A percentile compares a stretch with the other conserved stretches of the same genome.
These are phyloP conservation scores for Mycena filopes DNA, from an alignment of 768 basidiomycete genomes.

Conservation along the genomic window DNA sequence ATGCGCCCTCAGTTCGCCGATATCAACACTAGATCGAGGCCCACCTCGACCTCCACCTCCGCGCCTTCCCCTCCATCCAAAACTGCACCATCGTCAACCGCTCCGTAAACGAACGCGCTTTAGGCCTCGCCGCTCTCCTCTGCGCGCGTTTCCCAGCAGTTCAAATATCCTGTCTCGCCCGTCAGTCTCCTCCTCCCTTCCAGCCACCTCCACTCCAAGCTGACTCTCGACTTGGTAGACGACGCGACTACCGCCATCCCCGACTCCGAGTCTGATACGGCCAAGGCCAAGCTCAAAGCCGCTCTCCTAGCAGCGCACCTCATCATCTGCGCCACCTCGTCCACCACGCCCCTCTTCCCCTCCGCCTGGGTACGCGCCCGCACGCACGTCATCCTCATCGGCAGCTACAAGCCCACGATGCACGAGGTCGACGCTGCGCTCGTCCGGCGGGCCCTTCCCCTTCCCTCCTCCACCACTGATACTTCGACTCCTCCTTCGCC, in stretches of 20 bases:
- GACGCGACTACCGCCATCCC: slow-evolving; percentile 17
- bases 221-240: slow-evolving; percentile 7
- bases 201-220: slow-evolving; percentile 28
- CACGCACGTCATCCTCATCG: slow-evolving; percentile 80
- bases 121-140: slow-evolving; percentile 44
- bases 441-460: slow-evolving; percentile 57
- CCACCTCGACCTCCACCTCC: slow-evolving; percentile 71
- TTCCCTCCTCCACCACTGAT: background rate
- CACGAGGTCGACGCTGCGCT: slow-evolving; percentile 74
- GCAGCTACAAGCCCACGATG: slow-evolving; percentile 87
- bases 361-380: slow-evolving; percentile 69
- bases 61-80: slow-evolving; percentile 63
- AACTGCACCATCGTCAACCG: slow-evolving; percentile 74
- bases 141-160: slow-evolving; percentile 40
- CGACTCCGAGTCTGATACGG: slow-evolving; percentile 5
- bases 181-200: slow-evolving; percentile 38
- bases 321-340: slow-evolving; percentile 83
- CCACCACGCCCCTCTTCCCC: slow-evolving; percentile 76
- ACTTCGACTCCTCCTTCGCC: too few species aligned
- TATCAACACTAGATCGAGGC: slow-evolving; percentile 60
- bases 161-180: slow-evolving; percentile 10
- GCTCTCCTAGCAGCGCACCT: slow-evolving; percentile 58
- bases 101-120: slow-evolving; percentile 59
- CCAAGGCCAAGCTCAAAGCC: slow-evolving; percentile 33
- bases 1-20: background rate